Conservation (phyloP, 352 stramenopile species). For the Pythium graminicola region DNA sequence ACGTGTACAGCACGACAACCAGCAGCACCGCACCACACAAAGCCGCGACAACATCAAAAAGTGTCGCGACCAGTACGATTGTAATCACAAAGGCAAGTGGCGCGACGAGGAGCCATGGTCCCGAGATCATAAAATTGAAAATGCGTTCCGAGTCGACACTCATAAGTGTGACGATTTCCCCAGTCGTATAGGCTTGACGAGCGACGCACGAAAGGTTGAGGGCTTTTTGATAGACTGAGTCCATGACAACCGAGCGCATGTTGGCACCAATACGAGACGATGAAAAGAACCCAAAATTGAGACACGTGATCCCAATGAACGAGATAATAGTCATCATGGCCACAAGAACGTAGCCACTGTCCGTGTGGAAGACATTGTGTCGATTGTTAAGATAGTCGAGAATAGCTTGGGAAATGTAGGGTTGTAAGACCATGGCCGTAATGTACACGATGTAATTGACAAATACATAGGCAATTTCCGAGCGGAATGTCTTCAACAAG, state of each 20-base stretch:
- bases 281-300: slow-evolving; percentile 31
- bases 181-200: slow-evolving; percentile 28
- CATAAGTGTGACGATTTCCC: slow-evolving; percentile 36
- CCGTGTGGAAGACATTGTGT: slow-evolving; percentile 23
- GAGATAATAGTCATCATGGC: slow-evolving; percentile 29
- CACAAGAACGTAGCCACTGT: slow-evolving; percentile 27
- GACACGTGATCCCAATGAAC: slow-evolving; percentile 27
- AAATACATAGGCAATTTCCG: slow-evolving; percentile 24
- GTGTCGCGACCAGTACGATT: slow-evolving; percentile 27
- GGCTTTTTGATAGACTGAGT: slow-evolving; percentile 35
- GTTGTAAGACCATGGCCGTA: slow-evolving; percentile 29
- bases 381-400: slow-evolving; percentile 29
- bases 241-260: slow-evolving; percentile 32
- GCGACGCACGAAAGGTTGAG: slow-evolving; percentile 29
- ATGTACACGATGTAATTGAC: slow-evolving; percentile 26
- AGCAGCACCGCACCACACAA: slow-evolving; percentile 19
- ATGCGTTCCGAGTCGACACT: slow-evolving; percentile 35
- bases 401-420: slow-evolving; percentile 30
- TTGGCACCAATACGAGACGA: slow-evolving; percentile 29
- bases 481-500: slow-evolving; percentile 23
- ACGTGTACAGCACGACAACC: slow-evolving; percentile 18
- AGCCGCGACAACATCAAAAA: slow-evolving; percentile 20
- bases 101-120: slow-evolving; percentile 26
- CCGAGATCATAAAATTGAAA: slow-evolving; percentile 31
- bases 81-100: slow-evolving; percentile 29